A percentile compares a stretch with the other conserved stretches of the same genome.
phyloP scores from a whole-genome alignment of 495 filamentous ascomycete species.

The Aspergillus saccharolyticus region DNA sequence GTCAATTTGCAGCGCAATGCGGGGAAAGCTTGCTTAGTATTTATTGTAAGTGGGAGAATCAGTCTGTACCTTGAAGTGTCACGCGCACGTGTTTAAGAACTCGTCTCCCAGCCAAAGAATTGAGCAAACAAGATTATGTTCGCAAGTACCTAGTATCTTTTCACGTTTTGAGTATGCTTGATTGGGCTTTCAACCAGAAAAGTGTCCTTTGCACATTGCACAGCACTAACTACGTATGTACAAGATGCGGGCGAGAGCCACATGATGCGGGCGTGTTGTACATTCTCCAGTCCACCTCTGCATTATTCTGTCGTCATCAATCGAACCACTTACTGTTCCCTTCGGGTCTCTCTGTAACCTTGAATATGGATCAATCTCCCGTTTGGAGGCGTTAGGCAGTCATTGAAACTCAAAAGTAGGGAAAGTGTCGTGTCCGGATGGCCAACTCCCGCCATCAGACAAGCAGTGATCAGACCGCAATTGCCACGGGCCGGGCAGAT shows the following conservation, averaged over 20 bases:
- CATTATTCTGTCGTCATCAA: background rate
- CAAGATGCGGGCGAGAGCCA: background rate
- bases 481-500: conserved; percentile 1
- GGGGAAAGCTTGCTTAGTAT: background rate
- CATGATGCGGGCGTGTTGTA: background rate
- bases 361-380: background rate
- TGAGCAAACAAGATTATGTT: background rate
- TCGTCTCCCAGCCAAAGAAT: background rate
- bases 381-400: background rate
- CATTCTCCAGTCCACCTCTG: too few species aligned
- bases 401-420: background rate
- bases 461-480: conserved; percentile 1
- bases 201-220: background rate
- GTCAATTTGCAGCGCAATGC: background rate
- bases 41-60: too few species aligned
- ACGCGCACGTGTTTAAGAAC: background rate
- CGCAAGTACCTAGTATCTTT: too few species aligned
- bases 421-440: conserved; percentile 6
- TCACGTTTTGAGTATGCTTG: too few species aligned
- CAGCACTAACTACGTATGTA: too few species aligned
- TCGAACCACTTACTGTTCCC: background rate
- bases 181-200: background rate
- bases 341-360: background rate
- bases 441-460: conserved; percentile 12
- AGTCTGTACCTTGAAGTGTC: background rate